Evolutionary conservation across 106 monocot species (phyloP).

Genomic region (Phalaenopsis aphrodite): DNA sequence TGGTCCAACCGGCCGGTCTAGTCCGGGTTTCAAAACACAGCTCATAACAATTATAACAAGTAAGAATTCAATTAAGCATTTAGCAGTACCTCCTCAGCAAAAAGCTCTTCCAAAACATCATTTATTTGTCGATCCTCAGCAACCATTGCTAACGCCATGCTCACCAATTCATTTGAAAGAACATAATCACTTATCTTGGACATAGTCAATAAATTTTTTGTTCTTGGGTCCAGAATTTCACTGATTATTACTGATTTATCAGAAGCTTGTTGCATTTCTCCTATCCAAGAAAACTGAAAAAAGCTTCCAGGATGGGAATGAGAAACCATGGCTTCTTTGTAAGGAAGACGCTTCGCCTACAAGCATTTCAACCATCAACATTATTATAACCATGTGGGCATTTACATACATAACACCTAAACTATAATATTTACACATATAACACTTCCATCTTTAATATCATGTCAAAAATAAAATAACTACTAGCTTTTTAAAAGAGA

Average conservation of each 20-base stretch:
- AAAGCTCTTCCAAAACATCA: constrained; percentile 67
- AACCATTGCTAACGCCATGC: constrained; percentile 80
- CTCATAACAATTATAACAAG: not conserved
- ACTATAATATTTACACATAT: too few species aligned
- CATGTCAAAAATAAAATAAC: too few species aligned
- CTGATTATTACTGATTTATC: constrained; percentile 64
- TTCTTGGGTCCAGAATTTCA: constrained; percentile 68
- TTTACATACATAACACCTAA: too few species aligned
- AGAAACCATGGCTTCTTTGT: constrained; percentile 29
- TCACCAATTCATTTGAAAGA: constrained; percentile 68
- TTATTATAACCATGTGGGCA: not conserved
- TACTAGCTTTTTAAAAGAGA: too few species aligned
- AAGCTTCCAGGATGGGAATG: constrained; percentile 31
- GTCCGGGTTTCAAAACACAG: too few species aligned
- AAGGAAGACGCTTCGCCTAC: constrained; percentile 65
- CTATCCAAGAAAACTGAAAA: constrained; percentile 63
- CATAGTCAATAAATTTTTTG: constrained; percentile 58
- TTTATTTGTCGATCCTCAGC: constrained; percentile 72
- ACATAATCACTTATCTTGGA: constrained; percentile 76
- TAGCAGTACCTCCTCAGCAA: constrained; percentile 57
- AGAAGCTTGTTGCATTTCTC: constrained; percentile 77
- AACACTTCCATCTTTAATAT: too few species aligned
- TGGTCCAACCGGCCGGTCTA: too few species aligned
- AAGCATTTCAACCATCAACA: not conserved
- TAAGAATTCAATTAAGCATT: not conserved